Conservation (phyloP, 202 grass and related monocot genomes). For the Setaria italica region DNA sequence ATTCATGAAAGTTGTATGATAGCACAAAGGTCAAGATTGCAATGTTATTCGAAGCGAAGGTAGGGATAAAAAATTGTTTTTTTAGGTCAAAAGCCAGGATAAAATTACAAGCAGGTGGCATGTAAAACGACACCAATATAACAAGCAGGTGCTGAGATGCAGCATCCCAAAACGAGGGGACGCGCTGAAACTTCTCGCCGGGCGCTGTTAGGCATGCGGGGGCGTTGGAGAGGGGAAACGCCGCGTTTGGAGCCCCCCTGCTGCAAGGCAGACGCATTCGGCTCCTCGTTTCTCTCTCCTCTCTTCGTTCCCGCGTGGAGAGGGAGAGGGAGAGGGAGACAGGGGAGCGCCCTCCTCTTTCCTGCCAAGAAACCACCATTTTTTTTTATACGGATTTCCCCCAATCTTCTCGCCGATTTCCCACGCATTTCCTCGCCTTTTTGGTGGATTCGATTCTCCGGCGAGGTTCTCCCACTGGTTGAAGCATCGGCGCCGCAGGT, state of each 20-base stretch:
- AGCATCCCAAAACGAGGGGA: constrained; percentile 2
- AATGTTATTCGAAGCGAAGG: background rate
- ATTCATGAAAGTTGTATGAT: background rate
- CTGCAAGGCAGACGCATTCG: constrained; percentile 38
- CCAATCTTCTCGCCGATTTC: constrained; percentile 33
- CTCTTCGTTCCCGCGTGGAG: constrained; percentile 54
- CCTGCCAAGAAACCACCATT: constrained; percentile 30
- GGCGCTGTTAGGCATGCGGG: constrained; percentile 3
- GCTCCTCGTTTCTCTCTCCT: constrained; percentile 58
- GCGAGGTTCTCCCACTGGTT: no score
- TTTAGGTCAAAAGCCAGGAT: no score
- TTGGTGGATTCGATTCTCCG: constrained; percentile 13
- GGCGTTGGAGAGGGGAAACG: constrained; percentile 36
- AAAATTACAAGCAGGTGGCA: background rate
- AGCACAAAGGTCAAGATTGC: background rate
- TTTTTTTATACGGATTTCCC: constrained; percentile 15
- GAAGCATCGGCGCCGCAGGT: no score
- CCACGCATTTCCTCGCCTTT: background rate
- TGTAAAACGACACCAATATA: background rate
- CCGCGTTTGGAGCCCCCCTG: constrained; percentile 43
- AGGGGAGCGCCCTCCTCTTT: constrained; percentile 35
- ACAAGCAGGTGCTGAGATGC: background rate
- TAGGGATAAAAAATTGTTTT: background rate
- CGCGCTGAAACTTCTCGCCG: constrained; percentile 41
- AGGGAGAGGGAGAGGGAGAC: constrained; percentile 38